A percentile compares a stretch with the other conserved stretches of the same genome.
Conservation (phyloP, 2,329 filamentous ascomycete species). For the Penicillium sp. region DNA sequence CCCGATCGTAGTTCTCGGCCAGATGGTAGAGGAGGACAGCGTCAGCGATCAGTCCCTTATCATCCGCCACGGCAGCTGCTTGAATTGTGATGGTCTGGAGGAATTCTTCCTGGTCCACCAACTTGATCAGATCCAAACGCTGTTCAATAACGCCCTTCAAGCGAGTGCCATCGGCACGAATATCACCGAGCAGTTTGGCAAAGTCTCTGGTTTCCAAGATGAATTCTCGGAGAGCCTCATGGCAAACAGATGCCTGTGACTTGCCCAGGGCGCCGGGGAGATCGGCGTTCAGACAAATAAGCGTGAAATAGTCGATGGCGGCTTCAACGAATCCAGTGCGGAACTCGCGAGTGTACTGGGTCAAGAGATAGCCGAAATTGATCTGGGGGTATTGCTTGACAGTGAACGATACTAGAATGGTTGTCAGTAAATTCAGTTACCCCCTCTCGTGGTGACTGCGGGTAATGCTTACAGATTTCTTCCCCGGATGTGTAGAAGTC, state of each 20-base stretch:
- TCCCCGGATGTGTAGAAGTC: slow-evolving; percentile 74
- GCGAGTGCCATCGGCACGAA: slow-evolving; percentile 79
- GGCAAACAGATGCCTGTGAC: slow-evolving; percentile 78
- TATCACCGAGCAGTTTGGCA: slow-evolving; percentile 88
- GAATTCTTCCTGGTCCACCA: slow-evolving; percentile 79
- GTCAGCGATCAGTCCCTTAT: slow-evolving; percentile 89
- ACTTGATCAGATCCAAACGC: slow-evolving; percentile 75
- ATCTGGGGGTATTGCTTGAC: slow-evolving; percentile 68
- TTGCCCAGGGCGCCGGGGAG: slow-evolving; percentile 71
- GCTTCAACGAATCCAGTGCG: slow-evolving; percentile 84
- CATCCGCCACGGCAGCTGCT: slow-evolving; percentile 88
- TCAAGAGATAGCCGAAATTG: slow-evolving; percentile 91
- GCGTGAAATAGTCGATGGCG: slow-evolving; percentile 86
- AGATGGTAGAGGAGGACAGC: slow-evolving; percentile 93
- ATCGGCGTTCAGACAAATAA: slow-evolving; percentile 91
- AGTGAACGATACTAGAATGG: slow-evolving; percentile 52
- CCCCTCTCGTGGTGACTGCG: background rate
- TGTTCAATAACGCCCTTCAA: slow-evolving; percentile 87
- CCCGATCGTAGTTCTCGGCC: slow-evolving; percentile 91
- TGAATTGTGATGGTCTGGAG: slow-evolving; percentile 90
- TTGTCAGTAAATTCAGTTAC: slow-evolving; percentile 10
- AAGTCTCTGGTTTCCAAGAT: slow-evolving; percentile 97
- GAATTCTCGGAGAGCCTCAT: slow-evolving; percentile 89
- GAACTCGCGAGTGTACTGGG: slow-evolving; percentile 95
- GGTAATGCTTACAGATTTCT: slow-evolving; percentile 57